phyloP scores from a whole-genome alignment of 345 rosid species.

The Populus euphratica region DNA sequence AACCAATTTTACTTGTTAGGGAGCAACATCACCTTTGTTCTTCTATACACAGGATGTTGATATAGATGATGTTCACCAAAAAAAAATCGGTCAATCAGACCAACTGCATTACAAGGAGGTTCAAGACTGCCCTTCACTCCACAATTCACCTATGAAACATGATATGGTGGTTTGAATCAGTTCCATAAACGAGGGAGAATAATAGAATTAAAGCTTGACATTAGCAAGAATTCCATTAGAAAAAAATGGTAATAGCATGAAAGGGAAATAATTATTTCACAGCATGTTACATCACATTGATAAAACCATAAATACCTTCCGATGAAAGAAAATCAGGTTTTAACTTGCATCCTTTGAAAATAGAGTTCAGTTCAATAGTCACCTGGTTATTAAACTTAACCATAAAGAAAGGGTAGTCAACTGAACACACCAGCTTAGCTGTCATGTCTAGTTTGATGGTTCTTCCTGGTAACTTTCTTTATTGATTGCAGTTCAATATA shows the following conservation, averaged over 20 bases:
- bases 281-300: neutral
- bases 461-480: neutral
- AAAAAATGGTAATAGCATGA: neutral
- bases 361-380: neutral
- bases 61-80: constrained; percentile 53
- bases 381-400: neutral
- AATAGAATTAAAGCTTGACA: neutral
- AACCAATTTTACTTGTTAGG: neutral
- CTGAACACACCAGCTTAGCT: neutral
- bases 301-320: neutral
- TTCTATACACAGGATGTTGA: constrained; percentile 47
- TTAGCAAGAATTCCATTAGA: neutral
- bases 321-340: neutral
- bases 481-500: neutral
- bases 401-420: neutral
- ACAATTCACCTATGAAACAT: constrained; percentile 43
- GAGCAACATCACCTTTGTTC: constrained; percentile 40
- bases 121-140: constrained; percentile 52
- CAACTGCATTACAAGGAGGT: constrained; percentile 61
- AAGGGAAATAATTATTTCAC: neutral
- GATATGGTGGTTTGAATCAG: neutral
- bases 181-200: neutral
- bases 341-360: neutral
- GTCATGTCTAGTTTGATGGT: neutral
- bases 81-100: constrained; percentile 44